Conservation (phyloP, 2,329 filamentous ascomycete species). For the Malbranchea cinnamomea region DNA sequence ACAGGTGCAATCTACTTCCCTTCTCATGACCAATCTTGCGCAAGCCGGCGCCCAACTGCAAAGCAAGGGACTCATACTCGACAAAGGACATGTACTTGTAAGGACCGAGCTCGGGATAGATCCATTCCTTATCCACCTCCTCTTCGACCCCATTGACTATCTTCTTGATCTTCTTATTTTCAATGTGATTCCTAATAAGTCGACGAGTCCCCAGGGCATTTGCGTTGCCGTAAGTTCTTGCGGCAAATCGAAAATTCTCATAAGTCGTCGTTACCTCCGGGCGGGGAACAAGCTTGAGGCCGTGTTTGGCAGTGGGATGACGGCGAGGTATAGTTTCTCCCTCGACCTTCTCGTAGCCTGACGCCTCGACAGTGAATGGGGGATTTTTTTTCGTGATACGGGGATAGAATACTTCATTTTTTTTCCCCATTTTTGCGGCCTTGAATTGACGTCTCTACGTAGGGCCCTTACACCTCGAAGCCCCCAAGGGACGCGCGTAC, state of each 20-base stretch:
- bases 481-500: too few species aligned
- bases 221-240: constrained; percentile 46
- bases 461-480: too few species aligned
- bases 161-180: constrained; percentile 84
- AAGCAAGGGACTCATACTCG: constrained; percentile 58
- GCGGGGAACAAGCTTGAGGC: constrained; percentile 49
- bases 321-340: constrained; percentile 78
- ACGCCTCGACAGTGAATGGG: constrained; percentile 58
- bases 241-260: constrained; percentile 59
- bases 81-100: constrained; percentile 66
- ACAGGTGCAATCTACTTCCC: constrained; percentile 60
- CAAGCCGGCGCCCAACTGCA: constrained; percentile 58
- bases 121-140: constrained; percentile 82
- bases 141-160: constrained; percentile 63
- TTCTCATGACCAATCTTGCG: constrained; percentile 56
- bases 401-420: constrained; percentile 22
- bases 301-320: constrained; percentile 55
- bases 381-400: constrained; percentile 53
- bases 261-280: constrained; percentile 62
- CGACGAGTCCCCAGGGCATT: constrained; percentile 56
- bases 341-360: constrained; percentile 51
- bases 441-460: constrained; percentile 8
- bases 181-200: constrained; percentile 62
- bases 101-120: constrained; percentile 67
- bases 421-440: constrained; percentile 14